Evolutionary conservation across 805 yeast species (phyloP), one percentile per base, ranked within the genome.

Genomic region (Candida qinlingensis): DNA sequence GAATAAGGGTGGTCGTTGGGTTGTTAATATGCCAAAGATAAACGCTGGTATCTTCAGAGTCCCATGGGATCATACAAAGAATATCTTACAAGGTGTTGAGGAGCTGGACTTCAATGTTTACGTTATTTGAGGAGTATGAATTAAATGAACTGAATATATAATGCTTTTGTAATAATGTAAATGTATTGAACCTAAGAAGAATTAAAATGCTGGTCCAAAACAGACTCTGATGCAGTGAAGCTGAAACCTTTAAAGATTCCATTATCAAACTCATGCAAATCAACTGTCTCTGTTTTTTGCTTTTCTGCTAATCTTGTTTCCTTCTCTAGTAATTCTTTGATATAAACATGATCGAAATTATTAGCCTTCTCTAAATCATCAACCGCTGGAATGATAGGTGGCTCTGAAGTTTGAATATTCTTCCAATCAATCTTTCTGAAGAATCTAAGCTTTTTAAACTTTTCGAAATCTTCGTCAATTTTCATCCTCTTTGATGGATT

Each of bases 41-140:
- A 88, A 88, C 57, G 77, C 92, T 31, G 96, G 96, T 0, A 77
- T 88, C 3, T 88, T 87, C 63, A 75, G 75, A 1, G 90, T 86
- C 7, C 94, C 95, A 0, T 87, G 96, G 96, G 74, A 71, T 11
- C 54, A 73, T 9, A 87, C 96, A 0, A 92, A 81, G 59, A 56
- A 50, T 12, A 76, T 76, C 0, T 59, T 88, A 49, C 48, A 65
- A 13, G 57, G 67, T 26, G 49, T 63, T 26, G 41, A 46, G n/a
- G 29, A 31, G 7, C 50, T 73, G 29, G 54, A 65, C 5, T 72
- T 73, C 47, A 68, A 67, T 34, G 85, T 83, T 9, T 81, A 74
- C 55, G 75, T 69, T n/a, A 46, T 77, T 9, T 55, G 40, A 53
- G 12, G 37, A 5, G 19, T 19, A 19, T 19, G 19, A 19, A 19